A percentile compares a stretch with the other conserved stretches of the same genome.
phyloP scores from a whole-genome alignment of 139 green algal genomes.

The Coccomyxa sp. region DNA sequence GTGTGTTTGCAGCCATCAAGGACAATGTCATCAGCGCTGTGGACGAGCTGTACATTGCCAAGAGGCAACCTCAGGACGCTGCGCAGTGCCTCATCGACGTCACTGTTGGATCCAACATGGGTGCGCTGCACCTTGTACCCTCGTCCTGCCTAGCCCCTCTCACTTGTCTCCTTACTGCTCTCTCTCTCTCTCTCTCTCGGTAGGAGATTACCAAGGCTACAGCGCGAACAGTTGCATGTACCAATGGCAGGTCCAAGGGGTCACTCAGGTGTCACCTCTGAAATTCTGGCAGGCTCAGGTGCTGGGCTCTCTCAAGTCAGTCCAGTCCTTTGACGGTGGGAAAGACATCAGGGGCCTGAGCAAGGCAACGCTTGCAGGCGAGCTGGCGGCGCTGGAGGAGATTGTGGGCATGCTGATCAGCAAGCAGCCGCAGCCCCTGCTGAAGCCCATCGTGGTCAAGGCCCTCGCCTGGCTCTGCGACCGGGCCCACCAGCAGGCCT shows the following conservation, averaged over 20 bases:
- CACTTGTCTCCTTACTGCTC: too few relatives aligned
- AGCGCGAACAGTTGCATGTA: too few relatives aligned
- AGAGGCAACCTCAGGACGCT: conserved; percentile 21
- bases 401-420: conserved; percentile 41
- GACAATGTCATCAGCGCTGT: conserved; percentile 73
- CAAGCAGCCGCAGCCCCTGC: conserved; percentile 16
- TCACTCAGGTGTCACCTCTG: too few relatives aligned
- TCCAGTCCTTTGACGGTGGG: too few relatives aligned
- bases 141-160: not conserved
- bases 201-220: too few relatives aligned
- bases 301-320: too few relatives aligned
- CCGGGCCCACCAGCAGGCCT: not conserved
- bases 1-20: conserved; percentile 29
- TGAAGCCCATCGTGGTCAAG: conserved; percentile 29
- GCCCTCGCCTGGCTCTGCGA: conserved; percentile 31
- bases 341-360: too few relatives aligned
- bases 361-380: conserved; percentile 28
- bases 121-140: conserved; percentile 4
- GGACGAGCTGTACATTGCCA: conserved; percentile 55
- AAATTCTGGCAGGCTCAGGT: too few relatives aligned
- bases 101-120: conserved; percentile 45
- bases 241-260: too few relatives aligned
- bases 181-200: too few relatives aligned
- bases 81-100: conserved; percentile 60
- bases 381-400: conserved; percentile 73